Evolutionary conservation across 2,329 filamentous ascomycete genomes (phyloP), one percentile per base, ranked within the genome.

Genomic region (Aspergillus pseudonomiae): DNA sequence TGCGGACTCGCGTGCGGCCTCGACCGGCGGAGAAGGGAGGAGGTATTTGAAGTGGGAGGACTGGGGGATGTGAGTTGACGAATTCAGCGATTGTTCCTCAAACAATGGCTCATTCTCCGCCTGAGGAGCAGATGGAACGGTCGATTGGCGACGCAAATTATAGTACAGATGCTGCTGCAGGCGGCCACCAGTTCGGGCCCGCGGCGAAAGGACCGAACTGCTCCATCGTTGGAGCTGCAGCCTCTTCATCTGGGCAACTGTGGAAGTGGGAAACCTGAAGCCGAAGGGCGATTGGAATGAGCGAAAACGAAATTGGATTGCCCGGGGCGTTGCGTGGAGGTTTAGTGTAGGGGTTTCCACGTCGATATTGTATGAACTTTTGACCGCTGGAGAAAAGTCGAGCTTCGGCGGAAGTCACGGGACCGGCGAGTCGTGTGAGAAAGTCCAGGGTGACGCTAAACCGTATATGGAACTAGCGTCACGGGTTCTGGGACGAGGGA

Each of bases 21-120:
- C 81, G 68, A 89, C 88, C 60, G 86, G 86, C 69, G 93, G 92
- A 73, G 92, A 94, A 59, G 92, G 91, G 67, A 90, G 83, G 66
- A 80, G 77, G 61, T 80, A 77, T 68, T 75, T 72, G 62, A 73
- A 67, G 71, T 74, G 68, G 71, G 70, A 70, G 64, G 71, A 67
- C 65, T 74, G 65, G 59, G 63, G n/a, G 28, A 57, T 32, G 34
- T 45, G 67, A 70, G 71, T 71, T 67, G 69, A 66, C 59, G 72
- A 53, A 58, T 46, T 60, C 41, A 69, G 55, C 12, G 71, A 62
- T 61, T 73, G 67, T 46, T 74, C 70, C 50, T 75, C 69, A 53
- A 68, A 63, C 45, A 65, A 65, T 59, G 74, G 70, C 63, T 75
- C 69, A 59, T 68, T 66, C 63, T 71, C 67, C 55, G 70, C 62